Conservation (phyloP, 2,329 filamentous ascomycete genomes). For the Stagonosporopsis rhizophila region DNA sequence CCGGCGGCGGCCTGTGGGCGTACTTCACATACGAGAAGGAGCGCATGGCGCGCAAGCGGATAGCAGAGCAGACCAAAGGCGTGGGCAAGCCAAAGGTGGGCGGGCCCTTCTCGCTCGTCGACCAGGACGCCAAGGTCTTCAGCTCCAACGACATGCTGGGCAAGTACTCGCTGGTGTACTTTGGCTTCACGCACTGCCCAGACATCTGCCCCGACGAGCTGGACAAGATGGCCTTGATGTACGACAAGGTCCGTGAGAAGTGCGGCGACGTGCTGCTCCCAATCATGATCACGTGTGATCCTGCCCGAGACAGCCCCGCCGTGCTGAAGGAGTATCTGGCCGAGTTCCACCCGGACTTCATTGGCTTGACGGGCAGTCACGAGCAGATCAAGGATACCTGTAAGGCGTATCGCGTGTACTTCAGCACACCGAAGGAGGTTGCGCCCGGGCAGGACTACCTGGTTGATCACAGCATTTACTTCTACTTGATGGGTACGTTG, state of each 20-base stretch:
- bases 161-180: constrained; percentile 89
- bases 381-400: constrained; percentile 93
- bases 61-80: constrained; percentile 92
- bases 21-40: constrained; percentile 96
- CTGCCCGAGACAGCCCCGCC: constrained; percentile 84
- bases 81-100: constrained; percentile 93
- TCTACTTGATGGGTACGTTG: constrained; percentile 86
- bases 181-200: constrained; percentile 97
- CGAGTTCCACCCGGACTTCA: constrained; percentile 87
- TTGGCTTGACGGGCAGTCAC: constrained; percentile 92
- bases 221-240: constrained; percentile 98
- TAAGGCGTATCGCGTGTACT: constrained; percentile 97
- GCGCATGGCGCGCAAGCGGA: constrained; percentile 84
- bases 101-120: constrained; percentile 80
- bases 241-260: constrained; percentile 68
- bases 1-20: constrained; percentile 78
- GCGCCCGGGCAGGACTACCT: constrained; percentile 95
- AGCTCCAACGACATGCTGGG: constrained; percentile 84
- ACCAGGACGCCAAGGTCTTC: constrained; percentile 81
- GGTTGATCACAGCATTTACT: constrained; percentile 99
- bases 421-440: constrained; percentile 87
- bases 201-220: constrained; percentile 99
- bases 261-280: constrained; percentile 68
- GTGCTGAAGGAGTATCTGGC: constrained; percentile 84
- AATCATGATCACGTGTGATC: constrained; percentile 95